Conservation (phyloP, 139 green algal species). For the Spirogloea muscicola region DNA sequence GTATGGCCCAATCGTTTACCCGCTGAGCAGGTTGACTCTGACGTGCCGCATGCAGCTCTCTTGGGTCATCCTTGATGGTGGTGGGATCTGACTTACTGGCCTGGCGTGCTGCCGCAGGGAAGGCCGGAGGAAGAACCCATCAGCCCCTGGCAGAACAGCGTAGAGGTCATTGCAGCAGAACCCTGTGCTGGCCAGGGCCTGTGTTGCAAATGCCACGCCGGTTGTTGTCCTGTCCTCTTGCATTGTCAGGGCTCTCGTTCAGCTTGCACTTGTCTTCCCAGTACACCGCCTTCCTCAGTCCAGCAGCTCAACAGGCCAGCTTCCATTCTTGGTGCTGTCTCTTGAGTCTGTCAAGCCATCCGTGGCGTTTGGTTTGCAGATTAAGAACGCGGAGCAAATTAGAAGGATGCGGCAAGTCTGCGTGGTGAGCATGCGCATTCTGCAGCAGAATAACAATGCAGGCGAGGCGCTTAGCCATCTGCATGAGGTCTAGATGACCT, state of each 20-base stretch:
- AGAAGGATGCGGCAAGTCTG: constrained; percentile 72
- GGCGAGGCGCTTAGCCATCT: too few species aligned
- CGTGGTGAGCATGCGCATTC: constrained; percentile 36
- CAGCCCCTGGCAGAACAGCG: constrained; percentile 66
- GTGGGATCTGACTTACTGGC: constrained; percentile 3
- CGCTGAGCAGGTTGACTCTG: not conserved
- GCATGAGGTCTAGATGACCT: too few species aligned
- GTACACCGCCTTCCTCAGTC: too few species aligned
- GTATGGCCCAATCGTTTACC: not conserved
- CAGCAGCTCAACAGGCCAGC: too few species aligned
- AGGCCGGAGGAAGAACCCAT: constrained; percentile 64
- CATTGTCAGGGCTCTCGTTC: too few species aligned
- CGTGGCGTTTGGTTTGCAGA: too few species aligned
- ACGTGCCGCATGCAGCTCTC: not conserved
- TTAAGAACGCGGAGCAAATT: constrained; percentile 62
- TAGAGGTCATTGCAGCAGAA: constrained; percentile 26
- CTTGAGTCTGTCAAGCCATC: too few species aligned
- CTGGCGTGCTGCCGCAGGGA: constrained; percentile 46
- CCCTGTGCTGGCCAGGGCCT: not conserved
- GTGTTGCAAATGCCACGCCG: not conserved
- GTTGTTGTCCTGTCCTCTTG: too few species aligned
- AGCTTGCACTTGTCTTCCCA: too few species aligned
- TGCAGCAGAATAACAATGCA: too few species aligned
- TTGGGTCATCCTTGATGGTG: not conserved
- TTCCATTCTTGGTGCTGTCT: too few species aligned